phyloP scores from a whole-genome alignment of 345 rosid genomes.

The Salix exigua region DNA sequence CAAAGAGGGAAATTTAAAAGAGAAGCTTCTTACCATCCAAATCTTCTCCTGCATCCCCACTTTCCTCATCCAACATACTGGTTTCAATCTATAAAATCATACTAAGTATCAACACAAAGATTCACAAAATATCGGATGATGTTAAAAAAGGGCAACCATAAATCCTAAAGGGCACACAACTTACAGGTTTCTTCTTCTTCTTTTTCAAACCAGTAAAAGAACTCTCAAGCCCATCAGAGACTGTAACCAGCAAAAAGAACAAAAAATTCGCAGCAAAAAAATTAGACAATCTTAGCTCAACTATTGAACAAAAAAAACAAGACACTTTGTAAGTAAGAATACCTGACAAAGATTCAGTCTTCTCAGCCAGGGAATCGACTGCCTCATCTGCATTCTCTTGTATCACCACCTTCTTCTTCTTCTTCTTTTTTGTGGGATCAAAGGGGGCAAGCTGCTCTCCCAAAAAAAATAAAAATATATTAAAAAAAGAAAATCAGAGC shows the following conservation, averaged over 20 bases:
- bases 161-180: constrained; percentile 19
- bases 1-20: background rate
- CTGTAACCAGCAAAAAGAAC: constrained; percentile 33
- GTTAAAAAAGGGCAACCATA: background rate
- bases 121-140: background rate
- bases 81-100: constrained; percentile 56
- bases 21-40: constrained; percentile 48
- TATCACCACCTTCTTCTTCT: constrained; percentile 81
- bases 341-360: constrained; percentile 71
- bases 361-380: constrained; percentile 61
- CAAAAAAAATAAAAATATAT: too few species aligned
- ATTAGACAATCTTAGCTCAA: background rate
- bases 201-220: constrained; percentile 79
- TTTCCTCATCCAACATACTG: constrained; percentile 60
- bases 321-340: background rate
- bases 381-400: constrained; percentile 61
- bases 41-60: constrained; percentile 54
- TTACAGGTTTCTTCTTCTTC: constrained; percentile 93
- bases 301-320: background rate
- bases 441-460: constrained; percentile 63
- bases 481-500: too few species aligned
- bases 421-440: constrained; percentile 92
- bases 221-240: constrained; percentile 70
- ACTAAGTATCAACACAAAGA: background rate
- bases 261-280: background rate